Evolutionary conservation across 768 basidiomycete genomes (phyloP), one percentile per base, ranked within the genome.

Genomic region (Kondoa subrosea): DNA sequence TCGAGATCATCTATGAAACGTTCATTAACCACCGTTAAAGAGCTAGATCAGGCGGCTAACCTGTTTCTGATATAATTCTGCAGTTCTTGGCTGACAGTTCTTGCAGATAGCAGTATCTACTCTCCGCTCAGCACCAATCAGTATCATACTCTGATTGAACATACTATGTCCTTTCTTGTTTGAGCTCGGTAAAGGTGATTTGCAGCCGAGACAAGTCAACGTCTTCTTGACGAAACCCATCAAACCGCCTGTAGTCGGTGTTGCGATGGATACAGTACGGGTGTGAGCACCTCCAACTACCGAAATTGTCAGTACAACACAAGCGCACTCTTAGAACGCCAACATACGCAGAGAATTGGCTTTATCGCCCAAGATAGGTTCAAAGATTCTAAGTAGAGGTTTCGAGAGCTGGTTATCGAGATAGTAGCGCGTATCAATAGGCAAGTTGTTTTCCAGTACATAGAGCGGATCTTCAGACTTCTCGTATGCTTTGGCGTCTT

Each of bases 191-290:
- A 99, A 75, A 8, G 90, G 85, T 0, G 93, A 93, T 77, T 91
- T 93, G 78, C 95, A 99, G 0, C 93, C 89, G 61, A 99, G 80
- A 74, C 95, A 99, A 1, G 90, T 99, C 1, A 87, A 84, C 0
- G 88, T 93, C 78, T 91, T 93, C 31, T 96, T 91, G 0, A 92
- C 91, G 74, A 96, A 99, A 76, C 93, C 96, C 95, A 99, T 99
- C 65, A 99, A 77, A 29, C 95, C 95, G 21, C 95, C 95, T 12
- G 91, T 84, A 0, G 90, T 92, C 0, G 95, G 95, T 0, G 95
- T 97, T 2, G 92, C 91, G 64, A 97, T 96, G 4, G 91, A 86
- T 61, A 99, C 95, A 0, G 91, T 85, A 32, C 95, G 82, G 1
- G 95, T 97, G 74, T 99, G 95, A 72, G 93, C 91, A 1, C 95